Conservation (phyloP, 2,329 filamentous ascomycete species). For the Fusarium poae region DNA sequence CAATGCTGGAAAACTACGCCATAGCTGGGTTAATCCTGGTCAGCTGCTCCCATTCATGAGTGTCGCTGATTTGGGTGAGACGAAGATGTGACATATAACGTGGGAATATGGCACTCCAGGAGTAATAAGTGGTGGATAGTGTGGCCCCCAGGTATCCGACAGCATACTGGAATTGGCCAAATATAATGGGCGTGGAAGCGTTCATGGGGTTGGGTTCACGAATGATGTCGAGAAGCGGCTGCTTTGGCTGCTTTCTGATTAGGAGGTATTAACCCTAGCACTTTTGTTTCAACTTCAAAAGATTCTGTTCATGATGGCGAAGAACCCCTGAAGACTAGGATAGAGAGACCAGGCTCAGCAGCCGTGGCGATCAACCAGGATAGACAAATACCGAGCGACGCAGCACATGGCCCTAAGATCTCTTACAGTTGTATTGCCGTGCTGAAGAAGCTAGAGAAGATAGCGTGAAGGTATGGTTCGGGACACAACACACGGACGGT, state of each 20-base stretch:
- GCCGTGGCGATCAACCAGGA: constrained; percentile 35
- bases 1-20: constrained; percentile 6
- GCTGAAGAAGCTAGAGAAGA: background rate
- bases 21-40: constrained; percentile 22
- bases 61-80: constrained; percentile 15
- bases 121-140: background rate
- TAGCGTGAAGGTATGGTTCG: background rate
- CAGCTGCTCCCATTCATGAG: constrained; percentile 2
- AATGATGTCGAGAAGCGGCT: background rate
- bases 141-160: background rate
- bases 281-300: constrained; percentile 20
- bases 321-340: constrained; percentile 18
- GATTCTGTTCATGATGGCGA: constrained; percentile 5
- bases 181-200: background rate
- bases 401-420: constrained; percentile 35
- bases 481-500: constrained; percentile 41
- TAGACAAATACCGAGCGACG: constrained; percentile 29
- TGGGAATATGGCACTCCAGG: constrained; percentile 8
- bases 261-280: background rate
- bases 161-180: background rate
- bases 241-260: background rate
- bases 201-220: background rate
- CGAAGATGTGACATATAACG: constrained; percentile 10
- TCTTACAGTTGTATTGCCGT: constrained; percentile 30
- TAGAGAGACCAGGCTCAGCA: constrained; percentile 13